Percentiles rank a stretch among this genome's conserved stretches.
Evolutionary conservation across 345 rosid species (phyloP).

Genomic region (Aquilaria sinensis): DNA sequence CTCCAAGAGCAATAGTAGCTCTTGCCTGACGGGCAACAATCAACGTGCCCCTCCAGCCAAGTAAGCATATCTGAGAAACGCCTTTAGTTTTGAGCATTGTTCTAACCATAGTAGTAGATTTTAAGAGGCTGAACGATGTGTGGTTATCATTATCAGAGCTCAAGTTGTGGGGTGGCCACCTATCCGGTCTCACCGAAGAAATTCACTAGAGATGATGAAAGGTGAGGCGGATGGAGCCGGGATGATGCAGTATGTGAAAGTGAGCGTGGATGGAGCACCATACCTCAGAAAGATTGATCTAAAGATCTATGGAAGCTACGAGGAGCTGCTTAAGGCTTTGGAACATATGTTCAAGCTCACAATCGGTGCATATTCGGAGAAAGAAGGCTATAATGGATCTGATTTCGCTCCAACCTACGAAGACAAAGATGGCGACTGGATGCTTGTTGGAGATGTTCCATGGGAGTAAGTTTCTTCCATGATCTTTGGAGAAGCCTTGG

Average conservation of each 20-base stretch:
- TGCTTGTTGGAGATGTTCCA: conserved; percentile 84
- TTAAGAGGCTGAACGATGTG: not conserved
- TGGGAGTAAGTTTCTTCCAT: conserved; percentile 42
- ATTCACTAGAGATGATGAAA: conserved; percentile 38
- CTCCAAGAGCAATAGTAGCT: conserved; percentile 6
- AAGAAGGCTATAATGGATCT: conserved; percentile 63
- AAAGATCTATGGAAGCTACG: conserved; percentile 45
- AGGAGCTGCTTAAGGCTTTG: conserved; percentile 46
- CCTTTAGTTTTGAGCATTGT: too few species aligned
- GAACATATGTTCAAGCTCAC: conserved; percentile 57
- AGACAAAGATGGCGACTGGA: conserved; percentile 86
- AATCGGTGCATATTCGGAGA: conserved; percentile 36
- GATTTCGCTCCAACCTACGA: conserved; percentile 61
- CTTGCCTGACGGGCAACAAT: conserved; percentile 12
- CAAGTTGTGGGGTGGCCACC: conserved; percentile 97
- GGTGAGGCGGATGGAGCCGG: conserved; percentile 34
- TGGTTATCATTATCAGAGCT: conserved; percentile 30
- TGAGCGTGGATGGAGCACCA: conserved; percentile 83
- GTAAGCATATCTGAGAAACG: conserved; percentile 24
- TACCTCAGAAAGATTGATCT: conserved; percentile 71
- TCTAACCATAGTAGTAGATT: too few species aligned
- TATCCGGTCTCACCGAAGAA: conserved; percentile 67
- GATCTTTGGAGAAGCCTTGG: not conserved
- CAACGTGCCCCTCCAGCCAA: conserved; percentile 37
- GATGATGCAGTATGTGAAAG: conserved; percentile 48